These are phyloP conservation scores for Myxozyma udenii DNA, from an alignment of 805 yeast species.

Conservation along the genomic window DNA sequence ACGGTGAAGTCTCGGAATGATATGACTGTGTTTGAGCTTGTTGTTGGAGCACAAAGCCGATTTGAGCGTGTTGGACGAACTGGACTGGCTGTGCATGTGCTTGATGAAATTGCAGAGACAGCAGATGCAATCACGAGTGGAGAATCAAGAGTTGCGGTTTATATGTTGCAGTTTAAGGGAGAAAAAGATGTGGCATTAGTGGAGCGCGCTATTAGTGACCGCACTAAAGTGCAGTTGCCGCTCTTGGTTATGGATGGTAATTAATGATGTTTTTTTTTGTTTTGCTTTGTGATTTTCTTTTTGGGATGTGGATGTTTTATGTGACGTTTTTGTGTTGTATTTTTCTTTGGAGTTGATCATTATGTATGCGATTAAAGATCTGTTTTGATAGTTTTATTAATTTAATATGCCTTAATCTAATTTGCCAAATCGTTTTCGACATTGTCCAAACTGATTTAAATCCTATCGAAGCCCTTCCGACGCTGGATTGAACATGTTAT, in stretches of 20 bases:
- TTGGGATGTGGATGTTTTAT: neutral
- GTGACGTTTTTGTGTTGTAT: neutral
- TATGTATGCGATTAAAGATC: no score
- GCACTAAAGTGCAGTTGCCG: no score
- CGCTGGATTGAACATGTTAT: no score
- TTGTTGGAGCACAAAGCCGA: neutral
- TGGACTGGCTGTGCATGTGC: slow-evolving; percentile 25
- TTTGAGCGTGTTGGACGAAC: slow-evolving; percentile 24
- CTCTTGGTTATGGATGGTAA: no score
- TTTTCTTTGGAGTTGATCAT: neutral
- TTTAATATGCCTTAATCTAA: no score
- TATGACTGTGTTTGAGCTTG: slow-evolving; percentile 21
- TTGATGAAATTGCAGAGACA: slow-evolving; percentile 11
- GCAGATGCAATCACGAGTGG: slow-evolving; percentile 10
- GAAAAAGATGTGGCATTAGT: slow-evolving; percentile 34
- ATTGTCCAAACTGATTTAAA: no score
- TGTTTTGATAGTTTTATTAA: neutral
- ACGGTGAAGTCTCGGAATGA: slow-evolving; percentile 18
- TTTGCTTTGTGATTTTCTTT: neutral
- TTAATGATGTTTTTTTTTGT: neutral
- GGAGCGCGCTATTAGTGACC: slow-evolving; percentile 23
- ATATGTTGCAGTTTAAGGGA: slow-evolving; percentile 30
- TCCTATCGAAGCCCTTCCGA: no score
- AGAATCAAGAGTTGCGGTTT: slow-evolving; percentile 26
- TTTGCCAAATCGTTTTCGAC: no score